phyloP scores from a whole-genome alignment of 257 asterid genomes.

The Apocynum venetum region DNA sequence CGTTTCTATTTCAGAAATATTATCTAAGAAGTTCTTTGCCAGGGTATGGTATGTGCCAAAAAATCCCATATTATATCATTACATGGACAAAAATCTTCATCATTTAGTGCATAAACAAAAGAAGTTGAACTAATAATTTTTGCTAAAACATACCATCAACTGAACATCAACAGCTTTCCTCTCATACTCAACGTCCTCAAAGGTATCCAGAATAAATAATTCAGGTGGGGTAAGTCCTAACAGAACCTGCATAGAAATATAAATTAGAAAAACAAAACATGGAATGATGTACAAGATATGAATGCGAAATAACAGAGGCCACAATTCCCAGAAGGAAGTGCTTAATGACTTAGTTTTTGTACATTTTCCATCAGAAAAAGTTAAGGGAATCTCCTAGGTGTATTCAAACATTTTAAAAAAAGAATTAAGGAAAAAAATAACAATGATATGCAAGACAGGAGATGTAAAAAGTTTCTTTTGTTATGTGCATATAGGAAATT shows the following conservation, averaged over 20 bases:
- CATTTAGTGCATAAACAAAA: background rate
- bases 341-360: background rate
- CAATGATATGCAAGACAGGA: background rate
- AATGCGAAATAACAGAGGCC: background rate
- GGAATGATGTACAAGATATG: background rate
- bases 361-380: background rate
- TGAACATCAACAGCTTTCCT: conserved; percentile 54
- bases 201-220: conserved; percentile 64
- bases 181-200: conserved; percentile 82
- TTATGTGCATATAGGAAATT: background rate
- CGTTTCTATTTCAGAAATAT: background rate
- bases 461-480: background rate
- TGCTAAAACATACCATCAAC: conserved; percentile 39
- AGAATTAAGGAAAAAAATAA: background rate
- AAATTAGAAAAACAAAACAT: conserved; percentile 6
- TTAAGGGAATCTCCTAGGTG: background rate
- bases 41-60: background rate
- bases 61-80: background rate
- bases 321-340: background rate
- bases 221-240: conserved; percentile 63
- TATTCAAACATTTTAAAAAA: background rate
- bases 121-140: background rate
- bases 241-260: conserved; percentile 47
- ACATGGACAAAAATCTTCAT: background rate
- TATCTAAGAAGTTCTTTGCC: background rate